phyloP scores from a whole-genome alignment of 1,139 yeast genomes.

The Pichia sp. region DNA sequence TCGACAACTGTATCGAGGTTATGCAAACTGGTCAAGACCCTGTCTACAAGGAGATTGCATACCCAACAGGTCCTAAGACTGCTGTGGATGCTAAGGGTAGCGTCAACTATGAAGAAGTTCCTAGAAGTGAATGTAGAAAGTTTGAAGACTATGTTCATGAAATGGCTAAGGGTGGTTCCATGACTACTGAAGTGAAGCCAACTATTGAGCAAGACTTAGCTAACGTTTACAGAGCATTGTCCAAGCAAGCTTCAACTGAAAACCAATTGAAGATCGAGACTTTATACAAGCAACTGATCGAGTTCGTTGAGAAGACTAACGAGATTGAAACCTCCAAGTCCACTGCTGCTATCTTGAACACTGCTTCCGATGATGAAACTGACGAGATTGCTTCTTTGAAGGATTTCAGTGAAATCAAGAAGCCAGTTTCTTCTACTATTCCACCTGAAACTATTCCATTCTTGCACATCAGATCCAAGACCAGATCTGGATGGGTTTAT shows the following conservation, averaged over 20 bases:
- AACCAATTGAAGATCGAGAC: constrained; percentile 74
- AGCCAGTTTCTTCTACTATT: constrained; percentile 65
- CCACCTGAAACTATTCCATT: constrained; percentile 90
- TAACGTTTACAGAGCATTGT: constrained; percentile 73
- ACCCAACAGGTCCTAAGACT: constrained; percentile 94
- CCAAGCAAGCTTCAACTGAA: constrained; percentile 56
- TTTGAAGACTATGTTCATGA: constrained; percentile 93
- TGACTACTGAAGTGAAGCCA: constrained; percentile 64
- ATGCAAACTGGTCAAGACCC: constrained; percentile 53
- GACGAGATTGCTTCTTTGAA: constrained; percentile 84
- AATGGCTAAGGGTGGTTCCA: constrained; percentile 92
- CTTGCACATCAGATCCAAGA: constrained; percentile 81
- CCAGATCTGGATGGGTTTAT: constrained; percentile 76
- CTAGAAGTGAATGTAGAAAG: constrained; percentile 88
- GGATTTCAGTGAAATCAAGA: constrained; percentile 58
- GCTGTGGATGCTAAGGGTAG: constrained; percentile 83
- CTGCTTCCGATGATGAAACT: constrained; percentile 46
- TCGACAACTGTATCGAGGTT: constrained; percentile 92
- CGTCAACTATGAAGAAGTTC: constrained; percentile 72
- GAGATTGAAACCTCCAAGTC: constrained; percentile 52
- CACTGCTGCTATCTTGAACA: constrained; percentile 33
- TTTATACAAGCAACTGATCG: constrained; percentile 70
- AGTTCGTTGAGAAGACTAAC: constrained; percentile 60
- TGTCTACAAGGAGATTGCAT: constrained; percentile 88
- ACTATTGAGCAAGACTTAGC: constrained; percentile 81